Evolutionary conservation across 805 yeast species (phyloP), one percentile per base, ranked within the genome.

Genomic region (Yamadazyma tumulicola): DNA sequence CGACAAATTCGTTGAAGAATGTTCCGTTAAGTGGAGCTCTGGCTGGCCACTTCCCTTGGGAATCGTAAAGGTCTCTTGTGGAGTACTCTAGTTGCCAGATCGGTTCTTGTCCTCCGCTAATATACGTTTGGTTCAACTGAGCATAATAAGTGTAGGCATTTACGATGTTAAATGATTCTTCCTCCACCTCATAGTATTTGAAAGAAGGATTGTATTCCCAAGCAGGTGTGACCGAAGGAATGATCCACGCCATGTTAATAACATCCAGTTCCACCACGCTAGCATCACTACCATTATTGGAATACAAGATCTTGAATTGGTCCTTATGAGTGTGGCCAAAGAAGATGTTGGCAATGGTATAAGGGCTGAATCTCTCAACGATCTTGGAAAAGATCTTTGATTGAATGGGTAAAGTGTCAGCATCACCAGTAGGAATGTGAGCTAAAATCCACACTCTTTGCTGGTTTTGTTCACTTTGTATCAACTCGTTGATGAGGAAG

Each of bases 401-500:
- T 34, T 75, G 81, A 25, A 77, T 61, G 9, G 88, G 87, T 30
- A 81, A 57, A 12, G 81, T 71, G 45, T 79, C 84, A 20, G 29
- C 31, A 42, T 61, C 68, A n/a, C 72, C 64, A 16, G 72, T 59
- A 29, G 89, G 86, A 35, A 81, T 75, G 52, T 81, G 88, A 14
- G 83, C 77, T 46, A 79, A 66, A 38, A 81, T 67, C 88, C 88
- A 81, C n/a, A 78, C 88, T 48, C 82, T 64, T 54, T 79, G 77
- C 32, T 74, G 75, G 6, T 61, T 62, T 22, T 47, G 38, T 55
- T 81, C 88, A 43, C 81, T 68, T 32, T 69, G 80, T n/a, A 72
- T 53, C 33, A 81, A 62, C 58, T 82, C 87, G 35, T 74, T 69
- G 31, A 77, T 69, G 41, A 81, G 56, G 51, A 79, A 82, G 44